phyloP scores from a whole-genome alignment of 208 protist species.

The Novymonas esmeraldas region DNA sequence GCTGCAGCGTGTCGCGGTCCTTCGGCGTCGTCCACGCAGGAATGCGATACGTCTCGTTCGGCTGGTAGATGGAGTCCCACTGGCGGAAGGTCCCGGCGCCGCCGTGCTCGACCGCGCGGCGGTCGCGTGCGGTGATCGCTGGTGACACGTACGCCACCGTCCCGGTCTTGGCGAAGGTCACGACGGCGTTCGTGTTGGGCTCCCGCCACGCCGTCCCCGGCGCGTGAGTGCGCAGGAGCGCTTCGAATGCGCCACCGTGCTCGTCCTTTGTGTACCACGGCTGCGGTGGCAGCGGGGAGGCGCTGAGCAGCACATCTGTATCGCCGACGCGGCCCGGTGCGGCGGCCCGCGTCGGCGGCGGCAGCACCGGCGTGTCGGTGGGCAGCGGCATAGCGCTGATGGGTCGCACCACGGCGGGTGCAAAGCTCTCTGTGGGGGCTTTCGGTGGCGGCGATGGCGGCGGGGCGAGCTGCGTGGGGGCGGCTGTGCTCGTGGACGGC shows the following conservation, averaged over 20 bases:
- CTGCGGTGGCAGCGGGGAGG: neutral
- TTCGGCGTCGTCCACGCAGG: conserved; percentile 28
- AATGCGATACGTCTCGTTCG: conserved; percentile 22
- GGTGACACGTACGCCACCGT: conserved; percentile 3
- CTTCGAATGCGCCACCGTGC: neutral
- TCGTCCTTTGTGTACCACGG: neutral
- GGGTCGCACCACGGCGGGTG: too few relatives aligned
- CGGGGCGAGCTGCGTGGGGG: too few relatives aligned
- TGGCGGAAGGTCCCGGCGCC: neutral
- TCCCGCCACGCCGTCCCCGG: conserved; percentile 20
- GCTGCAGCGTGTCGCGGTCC: conserved; percentile 34
- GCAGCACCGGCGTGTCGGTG: too few relatives aligned
- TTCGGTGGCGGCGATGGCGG: too few relatives aligned
- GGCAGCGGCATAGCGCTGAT: too few relatives aligned
- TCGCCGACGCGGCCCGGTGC: too few relatives aligned
- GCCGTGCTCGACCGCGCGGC: neutral
- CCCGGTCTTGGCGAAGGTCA: conserved; percentile 7
- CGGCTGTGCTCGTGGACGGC: too few relatives aligned
- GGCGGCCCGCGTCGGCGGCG: too few relatives aligned
- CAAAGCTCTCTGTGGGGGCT: too few relatives aligned
- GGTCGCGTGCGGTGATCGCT: conserved; percentile 5
- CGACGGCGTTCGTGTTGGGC: neutral
- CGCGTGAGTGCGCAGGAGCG: neutral
- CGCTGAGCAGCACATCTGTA: neutral
- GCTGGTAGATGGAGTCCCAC: conserved; percentile 33